A percentile compares a stretch with the other conserved stretches of the same genome.
phyloP scores from a whole-genome alignment of 805 yeast species.

The Cyberlindnera xylosilytica region DNA sequence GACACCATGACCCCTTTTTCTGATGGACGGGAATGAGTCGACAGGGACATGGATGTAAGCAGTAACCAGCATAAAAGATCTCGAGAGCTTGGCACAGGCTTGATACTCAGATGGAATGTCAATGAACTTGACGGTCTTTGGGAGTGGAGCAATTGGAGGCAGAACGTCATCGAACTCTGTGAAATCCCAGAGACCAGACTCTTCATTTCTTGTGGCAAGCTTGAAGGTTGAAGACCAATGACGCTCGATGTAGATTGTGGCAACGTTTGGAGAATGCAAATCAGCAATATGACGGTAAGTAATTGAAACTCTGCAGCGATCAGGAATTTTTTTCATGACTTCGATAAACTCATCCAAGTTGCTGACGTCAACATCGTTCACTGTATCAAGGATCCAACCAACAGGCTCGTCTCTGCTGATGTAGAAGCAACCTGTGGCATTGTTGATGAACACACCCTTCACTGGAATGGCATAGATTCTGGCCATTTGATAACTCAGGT shows the following conservation, averaged over 20 bases:
- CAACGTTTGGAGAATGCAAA: slow-evolving; percentile 66
- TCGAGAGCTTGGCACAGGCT: slow-evolving; percentile 52
- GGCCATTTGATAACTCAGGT: slow-evolving; percentile 85
- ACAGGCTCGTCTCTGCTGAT: slow-evolving; percentile 53
- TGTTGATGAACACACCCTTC: slow-evolving; percentile 75
- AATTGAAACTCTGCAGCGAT: slow-evolving; percentile 65
- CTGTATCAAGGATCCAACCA: slow-evolving; percentile 80
- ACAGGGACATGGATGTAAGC: slow-evolving; percentile 63
- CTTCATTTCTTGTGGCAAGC: slow-evolving; percentile 60
- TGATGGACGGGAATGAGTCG: slow-evolving; percentile 68
- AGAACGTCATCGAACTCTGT: slow-evolving; percentile 50
- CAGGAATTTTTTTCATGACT: slow-evolving; percentile 77
- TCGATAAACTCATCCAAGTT: slow-evolving; percentile 72
- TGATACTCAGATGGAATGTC: slow-evolving; percentile 60
- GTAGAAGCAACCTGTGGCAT: slow-evolving; percentile 75
- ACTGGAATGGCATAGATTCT: slow-evolving; percentile 81
- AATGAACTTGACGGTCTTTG: slow-evolving; percentile 66
- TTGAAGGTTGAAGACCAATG: slow-evolving; percentile 79
- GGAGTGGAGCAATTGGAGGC: slow-evolving; percentile 47
- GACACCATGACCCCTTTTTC: slow-evolving; percentile 68
- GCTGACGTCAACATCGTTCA: slow-evolving; percentile 74
- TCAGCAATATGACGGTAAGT: slow-evolving; percentile 77
- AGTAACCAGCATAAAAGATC: slow-evolving; percentile 71
- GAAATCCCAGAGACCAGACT: slow-evolving; percentile 57
- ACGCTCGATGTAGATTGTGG: slow-evolving; percentile 72